Conservation (phyloP, 495 filamentous ascomycete species). For the Penicillium soppii region DNA sequence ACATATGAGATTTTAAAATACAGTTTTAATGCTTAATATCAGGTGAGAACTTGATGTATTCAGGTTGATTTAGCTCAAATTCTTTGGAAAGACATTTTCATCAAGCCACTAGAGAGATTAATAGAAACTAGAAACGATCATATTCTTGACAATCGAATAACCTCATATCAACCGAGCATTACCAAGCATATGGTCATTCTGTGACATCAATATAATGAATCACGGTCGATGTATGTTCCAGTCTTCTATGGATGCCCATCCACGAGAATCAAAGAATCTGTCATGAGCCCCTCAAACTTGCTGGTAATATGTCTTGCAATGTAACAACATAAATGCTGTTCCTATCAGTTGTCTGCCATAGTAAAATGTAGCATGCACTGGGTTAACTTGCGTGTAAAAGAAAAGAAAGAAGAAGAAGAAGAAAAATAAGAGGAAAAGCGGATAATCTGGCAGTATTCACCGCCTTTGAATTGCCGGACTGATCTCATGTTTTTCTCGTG, state of each 20-base stretch:
- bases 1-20: background rate
- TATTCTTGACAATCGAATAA: too few relatives aligned
- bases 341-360: slow-evolving; percentile 31
- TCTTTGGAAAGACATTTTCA: too few relatives aligned
- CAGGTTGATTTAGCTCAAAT: too few relatives aligned
- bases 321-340: slow-evolving; percentile 22
- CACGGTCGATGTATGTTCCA: slow-evolving; percentile 35
- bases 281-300: slow-evolving; percentile 53
- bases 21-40: background rate
- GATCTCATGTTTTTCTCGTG: slow-evolving; percentile 14
- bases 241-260: slow-evolving; percentile 51
- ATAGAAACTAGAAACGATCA: too few relatives aligned
- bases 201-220: slow-evolving; percentile 13
- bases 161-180: too few relatives aligned
- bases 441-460: slow-evolving; percentile 4
- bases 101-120: too few relatives aligned
- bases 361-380: slow-evolving; percentile 27
- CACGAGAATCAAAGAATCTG: slow-evolving; percentile 25
- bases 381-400: slow-evolving; percentile 31
- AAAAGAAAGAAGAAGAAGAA: slow-evolving; percentile 23
- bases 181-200: background rate
- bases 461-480: slow-evolving; percentile 20
- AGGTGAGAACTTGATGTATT: too few relatives aligned
- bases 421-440: slow-evolving; percentile 10
- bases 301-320: slow-evolving; percentile 46